Base-by-base conservation (phyloP, 2,329 filamentous ascomycete genomes). In the Immersiporthe knoxdaviesiana region DNA sequence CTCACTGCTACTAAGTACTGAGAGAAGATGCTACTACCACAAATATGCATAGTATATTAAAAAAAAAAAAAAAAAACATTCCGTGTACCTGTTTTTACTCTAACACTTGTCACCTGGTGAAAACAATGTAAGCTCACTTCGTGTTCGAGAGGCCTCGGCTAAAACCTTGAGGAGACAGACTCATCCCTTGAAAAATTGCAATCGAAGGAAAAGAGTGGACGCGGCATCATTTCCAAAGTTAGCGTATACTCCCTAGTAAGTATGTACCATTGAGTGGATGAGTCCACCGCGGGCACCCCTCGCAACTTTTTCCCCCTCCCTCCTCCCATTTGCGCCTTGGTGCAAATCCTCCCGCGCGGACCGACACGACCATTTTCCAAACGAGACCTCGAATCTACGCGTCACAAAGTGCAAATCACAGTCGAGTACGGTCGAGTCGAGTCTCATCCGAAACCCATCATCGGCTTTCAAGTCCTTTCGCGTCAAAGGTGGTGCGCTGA, bases 261-360 rank as follows among this genome's bases (percentile, higher is more conserved):
- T 47, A 30, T 24, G 52, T 24, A 16, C 52, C 10, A 27, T 8
- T n/a, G n/a, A 27, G n/a, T 27, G 11, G 50, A 27, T 4, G 24
- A 54, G 11, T 35, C 54, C 54, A 59, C 30, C 32, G 32, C 56
- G 30, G 56, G 30, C 56, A 59, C n/a, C 41, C 41, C 52, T 58
- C 56, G 44, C 37, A 56, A 75, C 52, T 60, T 59, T 61, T 62
- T 60, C 27, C 27, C 21, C 52, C 24, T 52, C 52, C 44, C 27
- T 27, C 21, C 35, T 10, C 50, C 27, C 50, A 24, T 56, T 35
- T 24, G 47, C 35, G n/a, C 21, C 50, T 47, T n/a, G n/a, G n/a
- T 24, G 32, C 61, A 52, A 41, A 44, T 50, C 41, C 39, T 50
- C 44, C 62, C 44, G 44, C 30, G 32, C 41, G 44, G 54, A 24